A percentile compares a stretch with the other conserved stretches of the same genome.
These are phyloP conservation scores for Afroboletus lepidellus DNA, from an alignment of 1,284 basidiomycete species.

Conservation along the genomic window DNA sequence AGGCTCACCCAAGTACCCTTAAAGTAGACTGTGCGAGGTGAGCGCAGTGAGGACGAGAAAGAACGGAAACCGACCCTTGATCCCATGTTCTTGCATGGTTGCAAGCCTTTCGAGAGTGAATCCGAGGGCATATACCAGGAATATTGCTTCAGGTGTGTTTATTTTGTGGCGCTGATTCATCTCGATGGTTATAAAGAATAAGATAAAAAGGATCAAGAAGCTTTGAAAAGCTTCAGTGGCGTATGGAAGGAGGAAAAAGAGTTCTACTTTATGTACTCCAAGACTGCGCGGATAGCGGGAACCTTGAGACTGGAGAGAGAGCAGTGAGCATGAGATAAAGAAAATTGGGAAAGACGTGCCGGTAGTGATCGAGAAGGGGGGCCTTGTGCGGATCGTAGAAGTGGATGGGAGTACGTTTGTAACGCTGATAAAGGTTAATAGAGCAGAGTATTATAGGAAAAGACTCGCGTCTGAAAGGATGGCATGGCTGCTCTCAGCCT, in stretches of 20 bases:
- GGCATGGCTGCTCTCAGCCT: slow-evolving; percentile 81
- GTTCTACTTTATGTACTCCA: slow-evolving; percentile 87
- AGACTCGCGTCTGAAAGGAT: slow-evolving; percentile 78
- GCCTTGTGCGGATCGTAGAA: slow-evolving; percentile 94
- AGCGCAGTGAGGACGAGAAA: slow-evolving; percentile 12
- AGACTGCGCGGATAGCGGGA: slow-evolving; percentile 82
- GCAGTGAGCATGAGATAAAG: not conserved
- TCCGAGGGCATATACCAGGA: slow-evolving; percentile 84
- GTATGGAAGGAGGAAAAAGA: slow-evolving; percentile 44
- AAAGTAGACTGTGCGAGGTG: slow-evolving; percentile 61
- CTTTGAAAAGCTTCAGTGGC: slow-evolving; percentile 55
- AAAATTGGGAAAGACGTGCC: slow-evolving; percentile 43
- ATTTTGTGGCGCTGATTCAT: slow-evolving; percentile 58
- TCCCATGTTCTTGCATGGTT: slow-evolving; percentile 91
- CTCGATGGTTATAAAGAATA: slow-evolving; percentile 85
- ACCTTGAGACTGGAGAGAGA: slow-evolving; percentile 80
- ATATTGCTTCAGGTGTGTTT: slow-evolving; percentile 65
- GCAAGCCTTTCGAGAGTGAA: slow-evolving; percentile 92
- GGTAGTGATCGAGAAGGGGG: slow-evolving; percentile 89
- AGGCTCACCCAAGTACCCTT: slow-evolving; percentile 75
- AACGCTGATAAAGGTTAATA: slow-evolving; percentile 57
- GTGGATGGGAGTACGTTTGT: slow-evolving; percentile 89
- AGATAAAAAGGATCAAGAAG: slow-evolving; percentile 79
- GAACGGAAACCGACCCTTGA: slow-evolving; percentile 54
- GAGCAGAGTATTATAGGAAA: not conserved